Conservation (phyloP, 495 filamentous ascomycete genomes). For the Penicillium manginii region DNA sequence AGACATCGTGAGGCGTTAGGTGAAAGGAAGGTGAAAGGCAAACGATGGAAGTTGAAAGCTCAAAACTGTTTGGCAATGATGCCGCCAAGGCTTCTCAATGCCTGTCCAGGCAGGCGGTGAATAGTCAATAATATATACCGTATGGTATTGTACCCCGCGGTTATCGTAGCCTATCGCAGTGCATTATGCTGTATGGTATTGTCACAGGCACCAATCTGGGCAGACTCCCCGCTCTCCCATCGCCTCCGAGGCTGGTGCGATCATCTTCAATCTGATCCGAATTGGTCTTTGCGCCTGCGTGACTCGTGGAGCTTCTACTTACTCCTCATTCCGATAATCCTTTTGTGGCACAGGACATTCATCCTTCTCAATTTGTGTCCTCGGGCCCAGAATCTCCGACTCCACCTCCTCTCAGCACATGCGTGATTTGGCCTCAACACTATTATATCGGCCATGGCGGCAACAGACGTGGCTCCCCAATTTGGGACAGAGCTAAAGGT, state of each 20-base stretch:
- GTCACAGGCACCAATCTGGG: slow-evolving; percentile 39
- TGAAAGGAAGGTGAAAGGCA: background rate
- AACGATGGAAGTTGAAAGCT: background rate
- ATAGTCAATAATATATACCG: too few species aligned
- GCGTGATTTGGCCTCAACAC: slow-evolving; percentile 24
- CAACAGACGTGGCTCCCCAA: slow-evolving; percentile 71
- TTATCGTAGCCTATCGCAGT: background rate
- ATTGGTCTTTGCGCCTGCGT: slow-evolving; percentile 14
- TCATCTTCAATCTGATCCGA: slow-evolving; percentile 21
- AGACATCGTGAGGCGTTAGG: slow-evolving; percentile 33
- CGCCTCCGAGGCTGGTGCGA: slow-evolving; percentile 22
- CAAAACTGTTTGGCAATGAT: slow-evolving; percentile 1
- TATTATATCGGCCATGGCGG: slow-evolving; percentile 61
- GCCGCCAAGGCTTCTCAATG: background rate
- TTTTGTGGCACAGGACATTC: background rate
- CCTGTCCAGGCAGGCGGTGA: slow-evolving; percentile 1
- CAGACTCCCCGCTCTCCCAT: slow-evolving; percentile 50
- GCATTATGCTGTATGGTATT: slow-evolving; percentile 37
- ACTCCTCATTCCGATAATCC: background rate
- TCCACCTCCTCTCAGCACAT: slow-evolving; percentile 17
- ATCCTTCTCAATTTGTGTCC: background rate
- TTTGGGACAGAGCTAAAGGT: slow-evolving; percentile 95
- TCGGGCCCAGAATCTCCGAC: background rate
- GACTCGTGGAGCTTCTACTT: background rate
- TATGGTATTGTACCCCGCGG: background rate